Evolutionary conservation across 2,329 filamentous ascomycete genomes (phyloP).

Genomic region (Fusarium lateritium): DNA sequence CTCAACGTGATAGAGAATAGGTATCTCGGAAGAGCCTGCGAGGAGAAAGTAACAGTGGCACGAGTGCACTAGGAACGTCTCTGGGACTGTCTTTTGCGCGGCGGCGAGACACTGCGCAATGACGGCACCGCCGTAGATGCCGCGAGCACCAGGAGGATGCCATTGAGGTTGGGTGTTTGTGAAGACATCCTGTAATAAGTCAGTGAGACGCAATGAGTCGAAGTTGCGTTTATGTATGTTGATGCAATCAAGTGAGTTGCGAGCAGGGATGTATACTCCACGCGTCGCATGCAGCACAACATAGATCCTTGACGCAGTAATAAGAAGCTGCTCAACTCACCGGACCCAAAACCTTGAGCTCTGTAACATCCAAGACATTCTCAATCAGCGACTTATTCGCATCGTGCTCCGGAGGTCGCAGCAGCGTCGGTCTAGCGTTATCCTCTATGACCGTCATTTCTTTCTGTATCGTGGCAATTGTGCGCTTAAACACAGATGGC

Average conservation of each 20-base stretch:
- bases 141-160: constrained; percentile 92
- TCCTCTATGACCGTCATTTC: constrained; percentile 47
- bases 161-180: constrained; percentile 93
- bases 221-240: neutral
- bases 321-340: constrained; percentile 63
- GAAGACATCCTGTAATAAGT: constrained; percentile 79
- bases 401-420: constrained; percentile 82
- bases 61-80: constrained; percentile 87
- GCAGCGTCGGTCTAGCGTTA: constrained; percentile 53
- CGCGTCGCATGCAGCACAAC: neutral
- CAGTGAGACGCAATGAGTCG: constrained; percentile 2
- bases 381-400: constrained; percentile 84
- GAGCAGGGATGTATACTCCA: neutral
- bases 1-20: constrained; percentile 96
- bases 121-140: constrained; percentile 93
- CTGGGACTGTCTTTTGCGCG: constrained; percentile 87
- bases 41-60: constrained; percentile 99
- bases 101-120: constrained; percentile 93
- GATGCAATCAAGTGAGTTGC: neutral
- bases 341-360: constrained; percentile 81
- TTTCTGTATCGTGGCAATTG: constrained; percentile 7
- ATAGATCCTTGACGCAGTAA: neutral
- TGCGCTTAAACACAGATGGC: neutral
- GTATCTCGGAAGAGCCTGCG: constrained; percentile 86
- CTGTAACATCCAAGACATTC: constrained; percentile 88